These are phyloP conservation scores for Aspergillus carlsbadensis DNA, from an alignment of 495 filamentous ascomycete genomes.

Conservation along the genomic window DNA sequence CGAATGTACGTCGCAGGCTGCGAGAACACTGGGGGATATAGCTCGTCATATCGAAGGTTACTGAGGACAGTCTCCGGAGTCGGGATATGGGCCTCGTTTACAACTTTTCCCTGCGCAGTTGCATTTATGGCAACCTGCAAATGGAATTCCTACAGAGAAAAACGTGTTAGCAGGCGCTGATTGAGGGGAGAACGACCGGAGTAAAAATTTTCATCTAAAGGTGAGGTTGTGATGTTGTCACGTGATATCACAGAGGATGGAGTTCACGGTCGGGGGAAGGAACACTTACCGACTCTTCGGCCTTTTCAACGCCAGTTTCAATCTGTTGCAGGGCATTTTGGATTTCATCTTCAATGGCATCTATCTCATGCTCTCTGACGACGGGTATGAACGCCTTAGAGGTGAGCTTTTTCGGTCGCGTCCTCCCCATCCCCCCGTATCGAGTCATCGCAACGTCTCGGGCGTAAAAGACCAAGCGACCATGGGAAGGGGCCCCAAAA, in stretches of 20 bases:
- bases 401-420: constrained; percentile 86
- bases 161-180: constrained; percentile 22
- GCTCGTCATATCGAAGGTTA: constrained; percentile 76
- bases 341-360: constrained; percentile 66
- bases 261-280: constrained; percentile 33
- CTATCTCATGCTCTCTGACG: constrained; percentile 86
- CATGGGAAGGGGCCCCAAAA: constrained; percentile 45
- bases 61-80: constrained; percentile 79
- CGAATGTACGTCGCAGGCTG: constrained; percentile 93
- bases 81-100: constrained; percentile 73
- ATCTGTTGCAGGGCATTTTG: constrained; percentile 71
- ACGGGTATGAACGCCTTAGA: constrained; percentile 83
- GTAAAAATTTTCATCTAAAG: constrained; percentile 27
- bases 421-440: constrained; percentile 55
- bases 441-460: constrained; percentile 66
- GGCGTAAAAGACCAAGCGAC: constrained; percentile 46
- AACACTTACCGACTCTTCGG: constrained; percentile 89
- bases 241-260: constrained; percentile 52
- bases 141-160: constrained; percentile 82
- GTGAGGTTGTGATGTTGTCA: constrained; percentile 43
- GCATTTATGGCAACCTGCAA: constrained; percentile 88
- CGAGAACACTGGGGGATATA: constrained; percentile 76
- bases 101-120: constrained; percentile 68
- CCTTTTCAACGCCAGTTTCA: constrained; percentile 94
- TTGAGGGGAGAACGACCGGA: constrained; percentile 21